Evolutionary conservation across 495 filamentous ascomycete species (phyloP), one percentile per base, ranked within the genome.

Genomic region (Evernia prunastri): DNA sequence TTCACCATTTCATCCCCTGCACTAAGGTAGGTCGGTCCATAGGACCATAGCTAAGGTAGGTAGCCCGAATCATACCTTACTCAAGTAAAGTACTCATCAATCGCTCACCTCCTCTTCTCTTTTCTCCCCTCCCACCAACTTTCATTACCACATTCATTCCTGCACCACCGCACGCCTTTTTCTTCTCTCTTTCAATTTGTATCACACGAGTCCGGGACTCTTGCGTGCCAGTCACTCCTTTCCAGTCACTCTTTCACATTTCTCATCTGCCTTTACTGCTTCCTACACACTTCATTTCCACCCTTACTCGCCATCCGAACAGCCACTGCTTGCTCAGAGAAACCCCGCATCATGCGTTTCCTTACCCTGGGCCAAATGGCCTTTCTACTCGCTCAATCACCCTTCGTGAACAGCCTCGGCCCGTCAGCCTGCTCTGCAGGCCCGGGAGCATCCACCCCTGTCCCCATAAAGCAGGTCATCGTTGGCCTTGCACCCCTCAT

Each of bases 401-500:
- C 51, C 13, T 9, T 54, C 51, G 29, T 54, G 9, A 27, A 54
- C 27, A 33, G 51, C 51, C 51, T 54, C 8, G 51, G 51, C 51
- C 51, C 51, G 6, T 33, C 51, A 29, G n/a, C 39, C n/a, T 40
- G 42, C 33, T 53, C 63, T 33, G 3, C 51, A 18, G 27, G 27
- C 20, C 51, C 27, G 3, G 51, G 51, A 18, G 2, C 1, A 0
- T 2, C 49, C 20, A 54, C 51, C 33, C 51, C 51, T 31, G 51
- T 4, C 29, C 29, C 33, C 3, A n/a, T 54, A 15, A 33, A 54
- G 3, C 51, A 54, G 17, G 27, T 54, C 51, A 54, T 54, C 51
- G 51, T 54, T 33, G 51, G 27, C 51, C 27, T 54, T 31, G 51
- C 51, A 18, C 51, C 51, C 17, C 72, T 88, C 67, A 79, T 81